phyloP scores from a whole-genome alignment of 148 eudicot genomes.

The Chenopodium album region DNA sequence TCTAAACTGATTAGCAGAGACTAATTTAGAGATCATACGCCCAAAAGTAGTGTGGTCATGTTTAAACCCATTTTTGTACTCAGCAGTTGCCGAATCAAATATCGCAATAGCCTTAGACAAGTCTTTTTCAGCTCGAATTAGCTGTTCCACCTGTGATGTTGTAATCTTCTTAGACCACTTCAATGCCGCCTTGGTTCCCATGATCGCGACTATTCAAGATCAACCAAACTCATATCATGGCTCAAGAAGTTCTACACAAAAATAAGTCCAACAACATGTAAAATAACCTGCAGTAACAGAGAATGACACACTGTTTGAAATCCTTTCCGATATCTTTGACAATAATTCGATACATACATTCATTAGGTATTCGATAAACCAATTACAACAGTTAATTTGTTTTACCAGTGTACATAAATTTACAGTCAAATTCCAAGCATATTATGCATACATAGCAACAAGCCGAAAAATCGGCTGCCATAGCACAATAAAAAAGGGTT shows the following conservation, averaged over 20 bases:
- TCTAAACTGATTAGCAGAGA: slow-evolving; percentile 66
- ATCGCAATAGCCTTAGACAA: slow-evolving; percentile 55
- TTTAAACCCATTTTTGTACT: slow-evolving; percentile 70
- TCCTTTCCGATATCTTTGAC: neutral
- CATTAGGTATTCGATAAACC: neutral
- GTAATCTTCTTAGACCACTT: slow-evolving; percentile 83
- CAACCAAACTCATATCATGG: neutral
- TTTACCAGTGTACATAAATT: too few species aligned
- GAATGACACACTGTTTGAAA: neutral
- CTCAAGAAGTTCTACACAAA: neutral
- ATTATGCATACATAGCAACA: too few species aligned
- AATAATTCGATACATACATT: too few species aligned
- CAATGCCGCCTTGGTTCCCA: slow-evolving; percentile 45
- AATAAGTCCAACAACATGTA: slow-evolving; percentile 8
- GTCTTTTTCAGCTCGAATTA: slow-evolving; percentile 72
- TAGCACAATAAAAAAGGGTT: too few species aligned
- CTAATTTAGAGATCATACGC: slow-evolving; percentile 63
- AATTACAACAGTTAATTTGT: too few species aligned
- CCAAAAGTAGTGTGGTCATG: slow-evolving; percentile 72
- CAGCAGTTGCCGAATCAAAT: slow-evolving; percentile 82
- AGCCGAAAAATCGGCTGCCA: too few species aligned
- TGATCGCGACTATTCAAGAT: slow-evolving; percentile 12
- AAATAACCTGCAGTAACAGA: neutral
- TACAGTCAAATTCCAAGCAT: too few species aligned
- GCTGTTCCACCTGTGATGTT: slow-evolving; percentile 58